These are phyloP conservation scores for Paraphysoderma sedebokerense DNA, from an alignment of 371 early-diverging fungal species.

Conservation along the genomic window DNA sequence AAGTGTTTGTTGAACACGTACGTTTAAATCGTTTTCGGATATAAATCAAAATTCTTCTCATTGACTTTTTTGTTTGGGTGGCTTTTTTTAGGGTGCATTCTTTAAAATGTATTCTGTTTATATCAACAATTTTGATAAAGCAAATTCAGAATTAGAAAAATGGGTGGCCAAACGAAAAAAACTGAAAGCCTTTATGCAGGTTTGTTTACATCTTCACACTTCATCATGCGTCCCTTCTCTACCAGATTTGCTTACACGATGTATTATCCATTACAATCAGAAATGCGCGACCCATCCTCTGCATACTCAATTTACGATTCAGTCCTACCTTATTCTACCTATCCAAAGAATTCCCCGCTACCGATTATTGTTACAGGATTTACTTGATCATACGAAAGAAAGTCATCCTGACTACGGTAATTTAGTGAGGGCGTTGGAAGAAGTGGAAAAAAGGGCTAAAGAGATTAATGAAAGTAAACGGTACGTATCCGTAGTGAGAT, in stretches of 20 bases:
- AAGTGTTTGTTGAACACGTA: conserved; percentile 9
- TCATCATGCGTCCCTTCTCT: not conserved
- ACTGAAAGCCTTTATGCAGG: not conserved
- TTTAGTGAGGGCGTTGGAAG: conserved; percentile 30
- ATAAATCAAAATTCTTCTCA: no score
- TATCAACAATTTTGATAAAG: conserved; percentile 53
- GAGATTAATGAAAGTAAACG: conserved; percentile 58
- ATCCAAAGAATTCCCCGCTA: conserved; percentile 70
- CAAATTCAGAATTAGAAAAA: conserved; percentile 6
- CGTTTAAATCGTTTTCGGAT: no score
- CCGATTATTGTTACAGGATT: conserved; percentile 45
- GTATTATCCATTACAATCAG: not conserved
- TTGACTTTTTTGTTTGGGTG: not conserved
- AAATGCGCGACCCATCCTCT: conserved; percentile 20
- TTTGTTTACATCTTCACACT: not conserved
- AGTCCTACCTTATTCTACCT: conserved; percentile 56
- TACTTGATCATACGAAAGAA: conserved; percentile 35
- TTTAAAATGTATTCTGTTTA: conserved; percentile 52
- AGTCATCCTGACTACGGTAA: conserved; percentile 39
- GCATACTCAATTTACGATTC: conserved; percentile 41
- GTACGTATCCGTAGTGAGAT: no score
- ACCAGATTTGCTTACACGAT: not conserved
- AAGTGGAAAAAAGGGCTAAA: conserved; percentile 33
- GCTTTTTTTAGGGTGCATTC: conserved; percentile 23
- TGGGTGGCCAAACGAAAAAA: conserved; percentile 1